phyloP scores from a whole-genome alignment of 441 rosid species.

The Aleurites moluccanus region DNA sequence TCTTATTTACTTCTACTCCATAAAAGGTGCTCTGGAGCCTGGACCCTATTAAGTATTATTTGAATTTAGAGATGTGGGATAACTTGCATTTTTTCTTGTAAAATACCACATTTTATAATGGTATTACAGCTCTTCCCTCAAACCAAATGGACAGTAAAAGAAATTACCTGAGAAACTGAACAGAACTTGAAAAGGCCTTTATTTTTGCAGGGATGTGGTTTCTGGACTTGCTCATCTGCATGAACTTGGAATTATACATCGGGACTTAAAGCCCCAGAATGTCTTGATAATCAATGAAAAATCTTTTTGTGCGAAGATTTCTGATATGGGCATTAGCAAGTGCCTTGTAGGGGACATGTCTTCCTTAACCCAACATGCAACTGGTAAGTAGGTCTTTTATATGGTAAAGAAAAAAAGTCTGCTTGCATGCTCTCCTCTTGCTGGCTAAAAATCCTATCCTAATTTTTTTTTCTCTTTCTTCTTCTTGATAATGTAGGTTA shows the following conservation, averaged over 20 bases:
- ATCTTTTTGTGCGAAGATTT: constrained; percentile 74
- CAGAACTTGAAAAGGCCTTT: constrained; percentile 5
- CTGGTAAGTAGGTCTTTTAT: constrained; percentile 48
- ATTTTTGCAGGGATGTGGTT: constrained; percentile 69
- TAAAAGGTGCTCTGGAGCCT: not conserved
- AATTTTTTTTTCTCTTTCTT: constrained; percentile 6
- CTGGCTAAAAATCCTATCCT: not conserved
- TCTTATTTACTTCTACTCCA: not conserved
- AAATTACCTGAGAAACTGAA: constrained; percentile 4
- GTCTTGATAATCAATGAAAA: constrained; percentile 72
- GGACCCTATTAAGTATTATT: not conserved
- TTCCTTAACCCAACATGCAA: constrained; percentile 71
- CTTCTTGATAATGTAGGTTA: constrained; percentile 47
- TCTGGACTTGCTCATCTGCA: constrained; percentile 84
- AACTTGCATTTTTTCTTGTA: not conserved
- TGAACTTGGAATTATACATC: constrained; percentile 85
- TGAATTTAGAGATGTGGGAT: not conserved
- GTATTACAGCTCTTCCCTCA: not conserved
- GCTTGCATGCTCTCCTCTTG: not conserved
- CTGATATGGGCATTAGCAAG: constrained; percentile 98
- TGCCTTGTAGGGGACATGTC: constrained; percentile 72
- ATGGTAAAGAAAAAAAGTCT: not conserved
- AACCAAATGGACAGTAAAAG: not conserved
- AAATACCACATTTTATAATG: not conserved
- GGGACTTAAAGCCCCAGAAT: constrained; percentile 95